phyloP scores from a whole-genome alignment of 2,329 filamentous ascomycete species.

The Ceratocystis harringtonii region DNA sequence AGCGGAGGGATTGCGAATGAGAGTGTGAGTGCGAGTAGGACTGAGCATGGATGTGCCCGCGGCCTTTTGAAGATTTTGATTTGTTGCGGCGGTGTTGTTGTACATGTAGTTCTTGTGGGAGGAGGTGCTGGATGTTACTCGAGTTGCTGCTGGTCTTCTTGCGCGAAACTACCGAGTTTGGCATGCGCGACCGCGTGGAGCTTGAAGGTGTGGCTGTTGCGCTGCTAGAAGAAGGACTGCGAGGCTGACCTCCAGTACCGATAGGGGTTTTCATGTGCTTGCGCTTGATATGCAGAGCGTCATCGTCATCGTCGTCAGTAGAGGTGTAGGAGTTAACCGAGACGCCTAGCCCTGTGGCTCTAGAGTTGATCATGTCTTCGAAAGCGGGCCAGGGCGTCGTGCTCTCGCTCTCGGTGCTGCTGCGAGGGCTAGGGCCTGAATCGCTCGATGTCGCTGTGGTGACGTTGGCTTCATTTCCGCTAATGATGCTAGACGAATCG shows the following conservation, averaged over 20 bases:
- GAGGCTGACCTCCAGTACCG: background rate
- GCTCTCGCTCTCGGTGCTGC: conserved; percentile 13
- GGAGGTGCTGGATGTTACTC: background rate
- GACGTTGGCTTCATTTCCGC: background rate
- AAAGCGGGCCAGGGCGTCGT: conserved; percentile 17
- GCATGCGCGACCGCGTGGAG: conserved; percentile 30
- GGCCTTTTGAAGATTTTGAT: background rate
- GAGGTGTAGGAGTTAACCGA: conserved; percentile 43
- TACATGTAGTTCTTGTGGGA: background rate
- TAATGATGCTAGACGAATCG: background rate
- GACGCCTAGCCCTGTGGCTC: background rate
- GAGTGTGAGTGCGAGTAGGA: background rate
- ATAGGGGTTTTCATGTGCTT: background rate
- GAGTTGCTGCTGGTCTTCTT: conserved; percentile 28
- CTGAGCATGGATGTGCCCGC: background rate
- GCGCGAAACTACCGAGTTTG: conserved; percentile 28
- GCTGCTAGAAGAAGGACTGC: conserved; percentile 9
- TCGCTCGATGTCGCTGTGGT: conserved; percentile 3
- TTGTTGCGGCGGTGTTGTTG: conserved; percentile 2
- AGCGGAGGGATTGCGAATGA: conserved; percentile 1
- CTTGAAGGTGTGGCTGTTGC: conserved; percentile 24
- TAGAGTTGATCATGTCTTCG: conserved; percentile 5
- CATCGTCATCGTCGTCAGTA: conserved; percentile 80
- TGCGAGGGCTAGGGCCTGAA: conserved; percentile 13
- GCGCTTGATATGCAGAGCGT: conserved; percentile 45